Base-by-base conservation (phyloP, 441 rosid genomes). In the Macaranga tanarius region DNA sequence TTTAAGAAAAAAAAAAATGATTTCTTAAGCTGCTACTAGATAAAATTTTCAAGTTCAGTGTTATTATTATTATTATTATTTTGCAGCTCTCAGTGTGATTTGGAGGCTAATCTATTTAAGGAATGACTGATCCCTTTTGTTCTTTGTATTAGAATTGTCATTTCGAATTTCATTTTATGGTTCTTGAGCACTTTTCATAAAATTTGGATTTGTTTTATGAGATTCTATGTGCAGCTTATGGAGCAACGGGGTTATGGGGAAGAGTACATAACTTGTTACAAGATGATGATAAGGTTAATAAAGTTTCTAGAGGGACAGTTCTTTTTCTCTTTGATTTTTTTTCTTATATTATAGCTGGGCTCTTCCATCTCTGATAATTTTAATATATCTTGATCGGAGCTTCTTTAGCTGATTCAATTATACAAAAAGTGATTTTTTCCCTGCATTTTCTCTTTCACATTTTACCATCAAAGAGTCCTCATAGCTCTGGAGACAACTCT, bases 381-480 rank as follows among this genome's bases (percentile, higher is more conserved):
- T 19, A 10, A 44, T 9, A 1, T n/a, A 17, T 38, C 12, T 38
- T 2, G 19, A 56, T 54, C 50, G 0, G 66, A 48, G 40, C 62
- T 59, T 50, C 54, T 20, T 23, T 45, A 7, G 57, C 20, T 72
- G 55, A 26, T 71, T 71, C 1, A 25, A 31, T 45, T 47, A 23
- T 25, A 17, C 0, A 42, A 42, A 38, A 28, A 38, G 12, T 54
- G 34, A 62, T 34, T 51, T 52, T 42, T 72, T 23, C 25, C 60
- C 45, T 72, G 52, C 31, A 20, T 47, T 6, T 26, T 70, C 26
- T 62, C 67, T 75, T 75, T 71, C 81, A 95, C 98, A 80, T 95
- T 95, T 86, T 97, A 95, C 84, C 98, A 95, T 84, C 97, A 89
- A 79, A 93, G 98, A 72, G 98, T 93, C n/a, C n/a, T n/a, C n/a